These are phyloP conservation scores for Arthromyces matolae DNA, from an alignment of 768 basidiomycete genomes.

Conservation along the genomic window DNA sequence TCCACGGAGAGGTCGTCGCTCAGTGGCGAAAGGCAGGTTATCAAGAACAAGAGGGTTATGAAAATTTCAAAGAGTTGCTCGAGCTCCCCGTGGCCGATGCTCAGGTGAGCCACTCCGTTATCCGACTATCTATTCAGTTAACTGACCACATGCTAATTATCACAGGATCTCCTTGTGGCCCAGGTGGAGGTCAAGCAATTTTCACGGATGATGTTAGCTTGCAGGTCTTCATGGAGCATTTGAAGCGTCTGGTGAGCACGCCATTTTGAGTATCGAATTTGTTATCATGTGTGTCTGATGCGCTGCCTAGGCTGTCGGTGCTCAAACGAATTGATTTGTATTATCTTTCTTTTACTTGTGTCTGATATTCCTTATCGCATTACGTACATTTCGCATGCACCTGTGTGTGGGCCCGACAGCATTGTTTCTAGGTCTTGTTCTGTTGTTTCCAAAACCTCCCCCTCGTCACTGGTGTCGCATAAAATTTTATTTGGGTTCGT, in stretches of 20 bases:
- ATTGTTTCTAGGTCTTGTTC: constrained; percentile 14
- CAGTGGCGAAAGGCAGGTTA: constrained; percentile 98
- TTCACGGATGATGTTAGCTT: constrained; percentile 99
- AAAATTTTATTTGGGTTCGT: constrained; percentile 11
- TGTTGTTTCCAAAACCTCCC: constrained; percentile 9
- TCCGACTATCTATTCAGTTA: background rate
- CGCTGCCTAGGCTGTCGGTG: constrained; percentile 53
- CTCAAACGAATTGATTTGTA: constrained; percentile 54
- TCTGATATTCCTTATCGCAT: background rate
- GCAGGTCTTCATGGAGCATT: constrained; percentile 96
- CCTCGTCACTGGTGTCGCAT: background rate
- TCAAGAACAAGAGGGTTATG: constrained; percentile 97
- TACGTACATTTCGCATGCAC: constrained; percentile 5
- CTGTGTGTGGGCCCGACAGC: background rate
- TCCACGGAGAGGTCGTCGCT: constrained; percentile 96
- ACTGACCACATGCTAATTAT: background rate
- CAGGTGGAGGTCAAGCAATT: constrained; percentile 81
- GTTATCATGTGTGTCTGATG: background rate
- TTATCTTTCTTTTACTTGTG: constrained; percentile 3
- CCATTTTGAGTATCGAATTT: background rate
- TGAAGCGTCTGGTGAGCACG: constrained; percentile 79
- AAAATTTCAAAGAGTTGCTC: constrained; percentile 94
- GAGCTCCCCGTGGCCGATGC: constrained; percentile 86
- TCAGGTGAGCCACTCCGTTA: constrained; percentile 46
- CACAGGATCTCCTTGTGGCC: constrained; percentile 79